phyloP scores from a whole-genome alignment of 495 filamentous ascomycete species.

The Xylaria telfairii region DNA sequence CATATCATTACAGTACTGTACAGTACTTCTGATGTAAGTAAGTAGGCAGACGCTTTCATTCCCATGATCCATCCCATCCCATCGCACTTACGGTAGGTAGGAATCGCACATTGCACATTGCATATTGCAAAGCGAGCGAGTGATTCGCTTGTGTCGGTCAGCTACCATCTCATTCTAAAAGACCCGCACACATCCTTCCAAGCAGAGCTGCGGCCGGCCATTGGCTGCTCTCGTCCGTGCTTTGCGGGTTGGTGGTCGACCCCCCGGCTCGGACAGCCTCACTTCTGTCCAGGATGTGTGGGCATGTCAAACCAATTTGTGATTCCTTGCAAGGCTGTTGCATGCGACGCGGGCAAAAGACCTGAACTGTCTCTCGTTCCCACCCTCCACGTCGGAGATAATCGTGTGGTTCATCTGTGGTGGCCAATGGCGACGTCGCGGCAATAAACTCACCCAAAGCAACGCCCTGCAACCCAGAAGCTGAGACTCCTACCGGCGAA shows the following conservation, averaged over 20 bases:
- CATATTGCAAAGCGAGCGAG: neutral
- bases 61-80: neutral
- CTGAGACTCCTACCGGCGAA: conserved; percentile 29
- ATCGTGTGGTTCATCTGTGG: conserved; percentile 33
- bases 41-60: neutral
- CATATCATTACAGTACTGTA: too few species aligned
- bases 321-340: conserved; percentile 44
- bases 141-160: neutral
- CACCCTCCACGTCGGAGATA: conserved; percentile 41
- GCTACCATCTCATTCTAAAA: conserved; percentile 12
- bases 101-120: neutral
- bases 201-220: neutral
- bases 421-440: conserved; percentile 18
- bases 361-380: conserved; percentile 40
- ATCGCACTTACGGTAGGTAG: too few species aligned
- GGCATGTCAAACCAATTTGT: conserved; percentile 23
- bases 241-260: conserved; percentile 22
- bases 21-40: too few species aligned
- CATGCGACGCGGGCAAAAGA: conserved; percentile 37
- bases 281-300: conserved; percentile 43
- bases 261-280: conserved; percentile 42
- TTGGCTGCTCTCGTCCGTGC: conserved; percentile 12
- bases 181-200: neutral
- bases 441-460: neutral
- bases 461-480: conserved; percentile 16